A percentile compares a stretch with the other conserved stretches of the same genome.
Evolutionary conservation across 192 early-diverging fungal species (phyloP).

Genomic region (Dissophora ornata): DNA sequence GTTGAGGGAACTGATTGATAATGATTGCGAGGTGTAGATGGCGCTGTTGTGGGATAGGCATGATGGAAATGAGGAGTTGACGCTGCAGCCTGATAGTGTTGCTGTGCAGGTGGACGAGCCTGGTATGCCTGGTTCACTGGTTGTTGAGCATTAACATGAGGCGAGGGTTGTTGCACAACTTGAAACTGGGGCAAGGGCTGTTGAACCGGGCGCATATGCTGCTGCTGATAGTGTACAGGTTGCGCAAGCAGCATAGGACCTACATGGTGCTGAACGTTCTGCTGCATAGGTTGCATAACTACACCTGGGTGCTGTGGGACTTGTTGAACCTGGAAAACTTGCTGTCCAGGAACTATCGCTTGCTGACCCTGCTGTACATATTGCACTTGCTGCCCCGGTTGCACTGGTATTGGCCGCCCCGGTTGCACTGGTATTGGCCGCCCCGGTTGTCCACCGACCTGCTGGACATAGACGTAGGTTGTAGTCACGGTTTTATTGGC

Average conservation of each 20-base stretch:
- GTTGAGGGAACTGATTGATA: conserved; percentile 8
- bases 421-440: neutral
- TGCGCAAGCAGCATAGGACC: neutral
- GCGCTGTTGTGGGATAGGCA: neutral
- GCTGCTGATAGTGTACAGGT: neutral
- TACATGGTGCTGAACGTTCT: neutral
- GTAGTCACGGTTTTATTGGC: conserved; percentile 3
- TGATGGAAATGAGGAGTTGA: neutral
- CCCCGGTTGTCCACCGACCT: neutral
- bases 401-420: no score
- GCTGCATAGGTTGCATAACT: neutral
- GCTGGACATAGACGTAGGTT: neutral
- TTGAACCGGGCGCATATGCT: no score
- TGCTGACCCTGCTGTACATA: neutral
- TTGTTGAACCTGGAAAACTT: neutral
- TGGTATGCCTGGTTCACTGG: no score
- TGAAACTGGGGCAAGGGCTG: no score
- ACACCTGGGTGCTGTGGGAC: neutral
- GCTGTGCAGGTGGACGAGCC: no score
- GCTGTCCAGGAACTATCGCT: neutral
- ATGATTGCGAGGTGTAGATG: neutral
- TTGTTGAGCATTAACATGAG: no score
- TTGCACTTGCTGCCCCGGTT: neutral
- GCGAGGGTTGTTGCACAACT: no score
- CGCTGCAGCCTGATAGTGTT: no score